Evolutionary conservation across 495 filamentous ascomycete species (phyloP).

Genomic region (Xylaria venustula): DNA sequence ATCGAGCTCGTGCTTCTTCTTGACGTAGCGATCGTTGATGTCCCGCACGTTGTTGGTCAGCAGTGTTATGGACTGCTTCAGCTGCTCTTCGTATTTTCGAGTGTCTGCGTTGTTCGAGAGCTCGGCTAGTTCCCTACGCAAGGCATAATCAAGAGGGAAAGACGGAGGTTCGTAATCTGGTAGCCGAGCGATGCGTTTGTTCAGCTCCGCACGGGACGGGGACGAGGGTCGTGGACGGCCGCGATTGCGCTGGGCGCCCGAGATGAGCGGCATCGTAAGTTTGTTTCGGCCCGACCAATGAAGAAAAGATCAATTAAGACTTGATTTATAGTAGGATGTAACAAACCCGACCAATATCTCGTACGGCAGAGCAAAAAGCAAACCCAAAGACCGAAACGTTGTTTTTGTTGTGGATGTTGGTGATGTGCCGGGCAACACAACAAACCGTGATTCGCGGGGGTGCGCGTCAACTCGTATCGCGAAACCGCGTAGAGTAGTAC

Average conservation of each 20-base stretch:
- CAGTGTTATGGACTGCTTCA: conserved; percentile 32
- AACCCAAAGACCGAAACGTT: background rate
- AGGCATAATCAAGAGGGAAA: conserved; percentile 43
- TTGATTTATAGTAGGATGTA: background rate
- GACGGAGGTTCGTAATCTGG: conserved; percentile 60
- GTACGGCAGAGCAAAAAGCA: background rate
- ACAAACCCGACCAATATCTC: background rate
- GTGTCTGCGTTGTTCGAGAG: conserved; percentile 31
- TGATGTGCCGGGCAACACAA: background rate
- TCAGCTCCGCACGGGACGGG: conserved; percentile 9
- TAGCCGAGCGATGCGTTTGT: conserved; percentile 32
- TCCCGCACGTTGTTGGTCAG: conserved; percentile 45
- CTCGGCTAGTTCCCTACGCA: conserved; percentile 30
- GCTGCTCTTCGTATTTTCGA: conserved; percentile 38
- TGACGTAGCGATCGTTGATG: conserved; percentile 51
- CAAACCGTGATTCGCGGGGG: background rate
- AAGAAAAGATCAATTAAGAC: background rate
- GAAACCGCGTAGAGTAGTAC: conserved; percentile 4
- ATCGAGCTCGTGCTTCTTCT: conserved; percentile 47
- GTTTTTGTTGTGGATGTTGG: background rate
- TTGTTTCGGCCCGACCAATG: background rate
- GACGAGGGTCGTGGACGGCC: conserved; percentile 14
- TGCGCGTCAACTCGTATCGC: background rate
- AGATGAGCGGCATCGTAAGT: conserved; percentile 9
- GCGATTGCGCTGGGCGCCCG: conserved; percentile 14